Base-by-base conservation (phyloP, 1,284 basidiomycete species). In the Inonotus obliquus region DNA sequence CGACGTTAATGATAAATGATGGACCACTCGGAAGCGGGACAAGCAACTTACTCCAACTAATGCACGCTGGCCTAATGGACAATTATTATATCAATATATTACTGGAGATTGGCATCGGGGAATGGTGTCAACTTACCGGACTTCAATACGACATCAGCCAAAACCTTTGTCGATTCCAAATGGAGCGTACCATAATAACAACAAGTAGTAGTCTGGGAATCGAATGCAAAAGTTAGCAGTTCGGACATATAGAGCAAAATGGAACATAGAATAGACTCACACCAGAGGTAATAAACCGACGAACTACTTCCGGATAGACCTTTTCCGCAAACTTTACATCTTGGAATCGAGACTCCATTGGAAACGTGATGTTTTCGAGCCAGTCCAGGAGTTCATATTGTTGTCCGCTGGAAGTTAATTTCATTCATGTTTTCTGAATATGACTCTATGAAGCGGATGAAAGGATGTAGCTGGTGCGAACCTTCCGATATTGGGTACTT, bases 121-220 rank as follows among this genome's bases (percentile, higher is more conserved):
- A 25, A 25, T 32, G 32, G 27, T 48, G 11, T 55, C 32, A 25
- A 66, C 79, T 62, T 60, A 88, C 89, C 93, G 67, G 77, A 77
- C 29, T 75, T 71, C 67, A 87, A 81, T 45, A 92, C 83, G 27
- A 92, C 82, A 53, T 93, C 84, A 1, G 92, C 94, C 0, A 98
- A 83, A 38, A 84, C 76, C 73, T 91, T 92, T 9, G 92, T 92
- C 0, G 89, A 84, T 63, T 91, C 88, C 19, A 89, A 75, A 73
- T 99, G 94, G 4, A 96, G 73, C 0, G 88, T 90, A 11, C 86
- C 92, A 72, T 94, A 98, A 74, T 97, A 97, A 73, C 93, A 96
- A 67, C 89, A 92, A 0, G 94, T 97, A 0, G 95, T 96, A 0
- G 94, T 97, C 92, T 94, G 66, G 11, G 19, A 9, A n/a, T 44